phyloP scores from a whole-genome alignment of 768 basidiomycete genomes.

The Boletus vermiculosoides region DNA sequence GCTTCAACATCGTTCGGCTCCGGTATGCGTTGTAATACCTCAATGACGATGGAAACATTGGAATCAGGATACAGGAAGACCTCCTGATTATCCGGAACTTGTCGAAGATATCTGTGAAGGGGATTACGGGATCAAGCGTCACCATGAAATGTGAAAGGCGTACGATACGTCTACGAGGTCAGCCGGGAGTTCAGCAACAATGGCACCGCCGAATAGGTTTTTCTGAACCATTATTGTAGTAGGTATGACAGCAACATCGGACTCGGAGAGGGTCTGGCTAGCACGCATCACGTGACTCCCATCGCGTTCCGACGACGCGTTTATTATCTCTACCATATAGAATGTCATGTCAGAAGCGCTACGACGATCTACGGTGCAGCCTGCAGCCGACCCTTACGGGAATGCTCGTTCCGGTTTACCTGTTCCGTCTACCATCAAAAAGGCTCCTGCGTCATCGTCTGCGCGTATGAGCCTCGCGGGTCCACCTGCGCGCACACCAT shows the following conservation, averaged over 20 bases:
- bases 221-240: slow-evolving; percentile 13
- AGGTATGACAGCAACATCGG: neutral
- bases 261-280: too few species aligned
- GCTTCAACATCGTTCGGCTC: slow-evolving; percentile 56
- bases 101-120: slow-evolving; percentile 56
- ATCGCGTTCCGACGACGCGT: neutral
- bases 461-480: slow-evolving; percentile 74
- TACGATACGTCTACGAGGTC: slow-evolving; percentile 84
- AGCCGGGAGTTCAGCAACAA: slow-evolving; percentile 55
- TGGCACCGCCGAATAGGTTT: slow-evolving; percentile 83
- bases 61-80: slow-evolving; percentile 77
- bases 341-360: slow-evolving; percentile 44
- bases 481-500: slow-evolving; percentile 61
- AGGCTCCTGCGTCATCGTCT: slow-evolving; percentile 45
- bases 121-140: neutral
- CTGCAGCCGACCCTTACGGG: slow-evolving; percentile 47
- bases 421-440: slow-evolving; percentile 73
- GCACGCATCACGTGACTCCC: slow-evolving; percentile 21
- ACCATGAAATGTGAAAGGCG: slow-evolving; percentile 31
- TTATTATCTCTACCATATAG: neutral
- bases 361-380: slow-evolving; percentile 60
- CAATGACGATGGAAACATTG: slow-evolving; percentile 74
- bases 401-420: slow-evolving; percentile 66
- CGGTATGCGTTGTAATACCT: slow-evolving; percentile 76
- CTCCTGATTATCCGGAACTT: slow-evolving; percentile 94